Conservation (phyloP, 176 grass and related monocot species). For the Aechmea fasciata region DNA sequence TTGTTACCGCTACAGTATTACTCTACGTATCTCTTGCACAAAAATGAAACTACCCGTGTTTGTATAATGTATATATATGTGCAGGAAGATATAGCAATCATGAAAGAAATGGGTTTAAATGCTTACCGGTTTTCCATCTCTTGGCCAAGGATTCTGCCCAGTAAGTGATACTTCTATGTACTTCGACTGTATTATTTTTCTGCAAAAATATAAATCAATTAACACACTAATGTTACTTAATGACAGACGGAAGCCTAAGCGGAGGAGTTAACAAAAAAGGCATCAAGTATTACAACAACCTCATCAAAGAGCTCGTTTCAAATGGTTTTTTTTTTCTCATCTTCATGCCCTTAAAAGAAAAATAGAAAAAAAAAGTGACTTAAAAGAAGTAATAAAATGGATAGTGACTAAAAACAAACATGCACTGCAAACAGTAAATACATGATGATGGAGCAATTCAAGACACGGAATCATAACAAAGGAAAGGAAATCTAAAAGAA, state of each 20-base stretch:
- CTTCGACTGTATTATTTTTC: neutral
- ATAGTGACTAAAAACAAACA: no score
- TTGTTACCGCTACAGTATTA: neutral
- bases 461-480: no score
- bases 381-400: no score
- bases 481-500: no score
- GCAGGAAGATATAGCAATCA: conserved; percentile 62
- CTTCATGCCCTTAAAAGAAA: neutral
- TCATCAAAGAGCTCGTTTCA: conserved; percentile 66
- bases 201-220: neutral
- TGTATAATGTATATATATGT: conserved; percentile 15
- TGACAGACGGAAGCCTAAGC: conserved; percentile 54
- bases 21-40: neutral
- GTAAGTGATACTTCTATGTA: conserved; percentile 33
- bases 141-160: conserved; percentile 72
- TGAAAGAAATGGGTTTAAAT: conserved; percentile 67
- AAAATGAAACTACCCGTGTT: neutral
- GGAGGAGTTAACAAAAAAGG: conserved; percentile 66
- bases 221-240: neutral
- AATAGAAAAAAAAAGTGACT: neutral
- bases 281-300: conserved; percentile 73
- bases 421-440: no score
- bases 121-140: conserved; percentile 85
- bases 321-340: conserved; percentile 33
- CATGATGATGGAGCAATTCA: no score